Base-by-base conservation (phyloP, 2,329 filamentous ascomycete genomes). In the Domatiomyces globalis region DNA sequence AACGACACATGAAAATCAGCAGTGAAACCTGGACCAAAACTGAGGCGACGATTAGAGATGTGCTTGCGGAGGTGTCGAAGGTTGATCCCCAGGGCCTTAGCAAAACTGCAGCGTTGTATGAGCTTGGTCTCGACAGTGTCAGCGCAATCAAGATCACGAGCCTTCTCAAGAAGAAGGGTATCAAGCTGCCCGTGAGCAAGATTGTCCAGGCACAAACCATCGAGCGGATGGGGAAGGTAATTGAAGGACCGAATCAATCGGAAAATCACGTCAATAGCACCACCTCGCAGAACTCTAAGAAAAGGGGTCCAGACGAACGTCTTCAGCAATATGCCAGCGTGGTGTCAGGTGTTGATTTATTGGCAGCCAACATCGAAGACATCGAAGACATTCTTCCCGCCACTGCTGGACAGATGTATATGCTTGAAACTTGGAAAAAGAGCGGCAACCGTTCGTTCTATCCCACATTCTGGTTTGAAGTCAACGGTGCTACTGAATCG, bases 111-210 rank as follows among this genome's bases (percentile, higher is more conserved):
- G 86, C 77, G 0, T 77, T 95, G 10, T 94, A 92, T 65, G 82
- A 92, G 56, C 74, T 95, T 1, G 89, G 89, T 0, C 77, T 95
- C 1, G 89, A 95, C 64, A 95, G 89, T 0, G 94, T 95, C 65
- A 90, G 83, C 56, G 84, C 87, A 1, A 92, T 95, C 69, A 94
- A 92, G 61, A 80, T 88, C 2, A 80, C 81, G 7, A 77, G 83
- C 0, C 71, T 88, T 6, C 70, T 95, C 3, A 80, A 79, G 43
- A 84, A 78, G 58, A 67, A 73, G 43, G 77, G 73, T 0, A 66
- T 95, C 6, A 66, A 69, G 10, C 65, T 94, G 1, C 74, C 75
- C 33, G 84, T 90, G 2, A 81, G 84, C 43, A 78, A 86, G 42
- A 78, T 95, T 60, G 69, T 94, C 2, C 78, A 71, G 53, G 79